phyloP scores from a whole-genome alignment of 73 alveolate species.

The Urostyla sp. region DNA sequence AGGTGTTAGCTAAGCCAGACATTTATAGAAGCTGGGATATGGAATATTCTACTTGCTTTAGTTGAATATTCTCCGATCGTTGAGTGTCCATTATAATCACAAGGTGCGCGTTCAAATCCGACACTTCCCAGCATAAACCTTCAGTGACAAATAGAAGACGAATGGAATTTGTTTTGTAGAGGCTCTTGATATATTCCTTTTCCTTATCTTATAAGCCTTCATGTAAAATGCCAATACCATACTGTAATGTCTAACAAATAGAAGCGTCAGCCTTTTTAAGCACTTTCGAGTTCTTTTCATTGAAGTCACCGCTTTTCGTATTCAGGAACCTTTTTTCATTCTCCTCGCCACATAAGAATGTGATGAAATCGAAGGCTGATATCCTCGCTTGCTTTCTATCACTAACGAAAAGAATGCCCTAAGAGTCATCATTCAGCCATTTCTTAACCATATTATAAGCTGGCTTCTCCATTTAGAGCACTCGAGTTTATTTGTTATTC shows the following conservation, averaged over 20 bases:
- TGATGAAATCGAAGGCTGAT: constrained; percentile 68
- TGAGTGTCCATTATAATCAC: constrained; percentile 95
- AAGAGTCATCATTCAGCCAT: constrained; percentile 54
- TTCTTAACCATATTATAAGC: constrained; percentile 71
- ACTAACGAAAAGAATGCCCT: constrained; percentile 72
- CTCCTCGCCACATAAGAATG: constrained; percentile 72
- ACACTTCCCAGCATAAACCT: constrained; percentile 90
- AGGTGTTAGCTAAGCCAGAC: constrained; percentile 89
- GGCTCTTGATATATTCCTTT: constrained; percentile 58
- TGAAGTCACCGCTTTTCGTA: neutral
- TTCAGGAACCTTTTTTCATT: constrained; percentile 71
- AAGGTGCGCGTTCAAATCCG: constrained; percentile 81
- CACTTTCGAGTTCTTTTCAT: neutral
- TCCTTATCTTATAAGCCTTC: constrained; percentile 69
- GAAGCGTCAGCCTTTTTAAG: constrained; percentile 28
- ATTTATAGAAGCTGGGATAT: constrained; percentile 98
- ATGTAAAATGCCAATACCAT: constrained; percentile 65
- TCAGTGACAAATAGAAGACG: constrained; percentile 77
- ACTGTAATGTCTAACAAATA: constrained; percentile 68
- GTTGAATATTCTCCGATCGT: constrained; percentile 92
- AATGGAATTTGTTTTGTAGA: constrained; percentile 67
- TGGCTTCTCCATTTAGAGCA: constrained; percentile 84
- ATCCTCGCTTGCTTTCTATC: constrained; percentile 79
- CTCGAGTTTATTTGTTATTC: constrained; percentile 79
- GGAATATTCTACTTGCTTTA: constrained; percentile 96